Evolutionary conservation across 306 rosid genomes (phyloP).

Genomic region (Vigna nakashimae): DNA sequence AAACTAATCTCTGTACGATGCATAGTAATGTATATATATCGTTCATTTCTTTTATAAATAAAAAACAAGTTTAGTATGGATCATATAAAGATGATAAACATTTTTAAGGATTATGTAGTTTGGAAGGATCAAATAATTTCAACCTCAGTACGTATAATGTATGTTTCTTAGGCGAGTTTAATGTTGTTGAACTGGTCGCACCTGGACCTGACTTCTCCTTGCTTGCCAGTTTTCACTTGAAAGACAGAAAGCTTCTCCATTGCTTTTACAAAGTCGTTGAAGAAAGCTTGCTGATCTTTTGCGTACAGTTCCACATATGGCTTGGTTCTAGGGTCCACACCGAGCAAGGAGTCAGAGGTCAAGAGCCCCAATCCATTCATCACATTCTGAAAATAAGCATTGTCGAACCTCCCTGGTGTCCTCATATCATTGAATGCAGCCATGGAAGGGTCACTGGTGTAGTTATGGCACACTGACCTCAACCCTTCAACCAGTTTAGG

Average conservation of each 20-base stretch:
- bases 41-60: too few relatives aligned
- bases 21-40: background rate
- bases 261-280: conserved; percentile 50
- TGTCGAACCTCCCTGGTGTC: conserved; percentile 63
- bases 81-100: background rate
- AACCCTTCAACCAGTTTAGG: conserved; percentile 51
- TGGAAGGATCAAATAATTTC: background rate
- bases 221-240: conserved; percentile 45
- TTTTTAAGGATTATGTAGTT: background rate
- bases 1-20: background rate
- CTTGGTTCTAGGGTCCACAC: conserved; percentile 54
- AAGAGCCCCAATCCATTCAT: conserved; percentile 52
- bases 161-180: background rate
- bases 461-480: conserved; percentile 49
- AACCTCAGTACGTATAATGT: background rate
- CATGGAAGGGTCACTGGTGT: conserved; percentile 42
- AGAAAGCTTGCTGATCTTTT: conserved; percentile 44
- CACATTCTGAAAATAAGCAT: conserved; percentile 52
- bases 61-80: background rate
- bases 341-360: conserved; percentile 45
- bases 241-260: conserved; percentile 53
- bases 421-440: conserved; percentile 63
- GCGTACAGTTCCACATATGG: conserved; percentile 58
- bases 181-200: conserved; percentile 54
- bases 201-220: conserved; percentile 54